Percentiles rank a stretch among this genome's conserved stretches.
Evolutionary conservation across 176 grass and related monocot genomes (phyloP).

Genomic region (Juncus inflexus): DNA sequence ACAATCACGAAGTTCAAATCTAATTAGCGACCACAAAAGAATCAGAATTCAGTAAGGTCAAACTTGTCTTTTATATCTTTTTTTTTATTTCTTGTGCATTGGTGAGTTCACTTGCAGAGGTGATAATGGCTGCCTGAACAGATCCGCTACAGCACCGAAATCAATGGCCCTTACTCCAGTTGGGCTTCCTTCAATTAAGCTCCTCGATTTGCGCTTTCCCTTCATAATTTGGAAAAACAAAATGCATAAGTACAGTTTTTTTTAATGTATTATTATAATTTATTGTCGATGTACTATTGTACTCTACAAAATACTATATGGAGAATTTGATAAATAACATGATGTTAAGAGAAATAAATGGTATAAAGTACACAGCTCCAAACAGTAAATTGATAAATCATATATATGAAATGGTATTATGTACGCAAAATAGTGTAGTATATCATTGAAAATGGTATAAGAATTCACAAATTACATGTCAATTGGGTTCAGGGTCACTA

Average conservation of each 20-base stretch:
- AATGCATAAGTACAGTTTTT: neutral
- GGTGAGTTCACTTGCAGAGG: slow-evolving; percentile 56
- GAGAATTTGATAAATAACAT: no score
- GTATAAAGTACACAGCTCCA: neutral
- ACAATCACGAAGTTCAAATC: no score
- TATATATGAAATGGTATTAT: neutral
- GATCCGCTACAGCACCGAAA: slow-evolving; percentile 38
- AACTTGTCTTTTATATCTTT: slow-evolving; percentile 11
- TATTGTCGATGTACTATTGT: neutral
- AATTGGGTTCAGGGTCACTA: neutral
- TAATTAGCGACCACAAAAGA: no score
- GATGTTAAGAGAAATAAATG: neutral
- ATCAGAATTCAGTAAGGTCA: no score
- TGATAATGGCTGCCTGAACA: slow-evolving; percentile 52
- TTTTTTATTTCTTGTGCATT: slow-evolving; percentile 58
- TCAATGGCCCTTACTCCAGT: slow-evolving; percentile 37
- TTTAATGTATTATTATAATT: neutral
- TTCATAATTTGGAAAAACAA: slow-evolving; percentile 11
- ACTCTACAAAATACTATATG: neutral
- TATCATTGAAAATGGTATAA: neutral
- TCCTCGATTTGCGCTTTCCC: slow-evolving; percentile 76
- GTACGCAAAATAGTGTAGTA: neutral
- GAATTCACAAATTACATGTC: neutral
- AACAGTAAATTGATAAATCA: neutral
- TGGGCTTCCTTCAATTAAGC: slow-evolving; percentile 40